Percentiles rank a stretch among this genome's conserved stretches.
These are phyloP conservation scores for Curvularia hawaiiensis DNA, from an alignment of 2,329 filamentous ascomycete genomes.

Conservation along the genomic window DNA sequence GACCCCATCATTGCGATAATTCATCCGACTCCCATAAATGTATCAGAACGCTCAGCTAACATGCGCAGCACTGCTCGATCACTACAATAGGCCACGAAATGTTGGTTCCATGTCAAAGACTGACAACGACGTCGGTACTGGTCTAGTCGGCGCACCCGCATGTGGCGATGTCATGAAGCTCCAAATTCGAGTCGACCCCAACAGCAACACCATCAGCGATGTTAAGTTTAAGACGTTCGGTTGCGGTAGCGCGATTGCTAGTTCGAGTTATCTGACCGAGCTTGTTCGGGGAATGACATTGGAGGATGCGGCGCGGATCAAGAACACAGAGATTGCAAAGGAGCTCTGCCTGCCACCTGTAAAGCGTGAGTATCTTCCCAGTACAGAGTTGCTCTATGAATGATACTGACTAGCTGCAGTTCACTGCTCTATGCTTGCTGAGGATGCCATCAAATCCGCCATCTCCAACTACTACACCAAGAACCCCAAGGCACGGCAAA, in stretches of 20 bases:
- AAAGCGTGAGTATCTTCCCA: constrained; percentile 67
- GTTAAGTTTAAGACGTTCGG: constrained; percentile 99
- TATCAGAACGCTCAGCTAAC: constrained; percentile 47
- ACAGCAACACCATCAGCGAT: constrained; percentile 86
- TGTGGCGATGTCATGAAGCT: constrained; percentile 95
- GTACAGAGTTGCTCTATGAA: not conserved
- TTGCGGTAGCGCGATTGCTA: constrained; percentile 92
- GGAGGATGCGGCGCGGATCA: constrained; percentile 88
- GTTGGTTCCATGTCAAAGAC: constrained; percentile 80
- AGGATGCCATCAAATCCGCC: constrained; percentile 90
- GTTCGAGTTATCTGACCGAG: constrained; percentile 92
- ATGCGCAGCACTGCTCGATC: constrained; percentile 67
- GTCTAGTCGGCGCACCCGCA: constrained; percentile 87
- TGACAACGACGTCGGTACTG: constrained; percentile 83
- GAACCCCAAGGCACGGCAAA: constrained; percentile 76
- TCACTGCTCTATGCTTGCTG: constrained; percentile 90
- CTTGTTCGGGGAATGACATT: constrained; percentile 94
- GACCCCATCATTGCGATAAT: constrained; percentile 10
- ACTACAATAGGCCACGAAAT: constrained; percentile 80
- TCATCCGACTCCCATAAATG: not conserved
- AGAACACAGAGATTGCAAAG: constrained; percentile 98
- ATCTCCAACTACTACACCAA: constrained; percentile 92
- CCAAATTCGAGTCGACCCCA: constrained; percentile 88
- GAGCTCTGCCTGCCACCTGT: constrained; percentile 89
- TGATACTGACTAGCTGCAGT: constrained; percentile 56